Percentiles rank a stretch among this genome's conserved stretches.
These are phyloP conservation scores for Drosera capensis DNA, from an alignment of 148 eudicot species.

Conservation along the genomic window DNA sequence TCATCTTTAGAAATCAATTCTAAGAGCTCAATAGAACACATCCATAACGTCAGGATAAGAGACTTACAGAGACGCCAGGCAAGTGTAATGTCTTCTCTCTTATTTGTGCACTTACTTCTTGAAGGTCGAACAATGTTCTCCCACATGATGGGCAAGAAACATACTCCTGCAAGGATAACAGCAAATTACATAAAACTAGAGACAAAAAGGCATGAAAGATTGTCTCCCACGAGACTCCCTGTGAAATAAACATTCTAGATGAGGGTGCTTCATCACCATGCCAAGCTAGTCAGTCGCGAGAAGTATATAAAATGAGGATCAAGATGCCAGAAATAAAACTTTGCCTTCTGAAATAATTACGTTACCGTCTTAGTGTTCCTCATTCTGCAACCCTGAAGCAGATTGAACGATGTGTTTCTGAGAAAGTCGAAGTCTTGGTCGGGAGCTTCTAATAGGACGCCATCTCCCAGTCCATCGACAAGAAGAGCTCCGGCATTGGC, in stretches of 20 bases:
- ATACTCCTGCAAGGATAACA: conserved; percentile 55
- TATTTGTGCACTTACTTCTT: conserved; percentile 88
- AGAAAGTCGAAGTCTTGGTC: conserved; percentile 82
- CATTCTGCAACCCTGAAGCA: conserved; percentile 99
- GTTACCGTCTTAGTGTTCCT: conserved; percentile 92
- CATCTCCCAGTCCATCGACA: conserved; percentile 97
- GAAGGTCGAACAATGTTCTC: conserved; percentile 89
- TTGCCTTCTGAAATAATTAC: conserved; percentile 17
- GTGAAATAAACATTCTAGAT: too few relatives aligned
- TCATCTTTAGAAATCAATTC: neutral
- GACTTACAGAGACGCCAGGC: conserved; percentile 97
- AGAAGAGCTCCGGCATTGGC: conserved; percentile 88
- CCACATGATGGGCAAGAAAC: conserved; percentile 99
- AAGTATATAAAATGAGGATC: too few relatives aligned
- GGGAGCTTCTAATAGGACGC: conserved; percentile 73
- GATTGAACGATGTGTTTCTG: conserved; percentile 84
- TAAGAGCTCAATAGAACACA: neutral
- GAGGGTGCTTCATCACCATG: too few relatives aligned
- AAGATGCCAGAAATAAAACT: neutral
- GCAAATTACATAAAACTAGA: too few relatives aligned
- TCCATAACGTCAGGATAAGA: conserved; percentile 1
- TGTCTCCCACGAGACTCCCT: too few relatives aligned
- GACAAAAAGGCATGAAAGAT: too few relatives aligned
- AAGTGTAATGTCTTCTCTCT: conserved; percentile 91
- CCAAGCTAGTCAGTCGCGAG: too few relatives aligned